Conservation (phyloP, 1,139 yeast genomes). For the Wickerhamomyces sp. region DNA sequence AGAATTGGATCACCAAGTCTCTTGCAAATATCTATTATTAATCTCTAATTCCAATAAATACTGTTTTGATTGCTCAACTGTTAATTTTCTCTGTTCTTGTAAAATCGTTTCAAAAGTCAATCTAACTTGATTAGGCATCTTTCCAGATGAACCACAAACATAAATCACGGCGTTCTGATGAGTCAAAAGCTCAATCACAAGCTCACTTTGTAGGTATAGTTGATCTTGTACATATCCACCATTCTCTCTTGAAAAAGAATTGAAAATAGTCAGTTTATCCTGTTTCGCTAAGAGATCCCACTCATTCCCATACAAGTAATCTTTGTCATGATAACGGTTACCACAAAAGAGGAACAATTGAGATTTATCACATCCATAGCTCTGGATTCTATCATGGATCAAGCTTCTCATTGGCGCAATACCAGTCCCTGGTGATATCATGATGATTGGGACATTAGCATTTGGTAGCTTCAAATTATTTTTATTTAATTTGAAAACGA, state of each 20-base stretch:
- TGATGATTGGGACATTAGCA: constrained; percentile 47
- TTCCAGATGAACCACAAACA: constrained; percentile 90
- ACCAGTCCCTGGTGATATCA: constrained; percentile 91
- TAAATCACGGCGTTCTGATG: constrained; percentile 58
- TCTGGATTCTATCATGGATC: constrained; percentile 34
- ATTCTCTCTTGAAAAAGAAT: constrained; percentile 62
- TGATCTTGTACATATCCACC: constrained; percentile 68
- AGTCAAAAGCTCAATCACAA: constrained; percentile 48
- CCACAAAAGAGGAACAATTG: constrained; percentile 65
- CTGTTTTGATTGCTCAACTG: constrained; percentile 43
- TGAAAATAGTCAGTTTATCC: constrained; percentile 37
- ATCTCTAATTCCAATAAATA: constrained; percentile 60
- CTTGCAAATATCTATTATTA: constrained; percentile 71
- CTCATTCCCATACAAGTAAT: constrained; percentile 55
- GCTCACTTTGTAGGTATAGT: constrained; percentile 43
- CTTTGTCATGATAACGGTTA: constrained; percentile 61
- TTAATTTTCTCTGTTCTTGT: constrained; percentile 22
- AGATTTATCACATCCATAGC: constrained; percentile 22
- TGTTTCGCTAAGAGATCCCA: constrained; percentile 40
- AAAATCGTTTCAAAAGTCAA: constrained; percentile 41
- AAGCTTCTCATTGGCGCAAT: constrained; percentile 82
- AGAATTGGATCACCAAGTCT: constrained; percentile 62
- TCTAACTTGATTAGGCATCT: constrained; percentile 90
- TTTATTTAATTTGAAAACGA: constrained; percentile 53
- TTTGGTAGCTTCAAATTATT: constrained; percentile 37